phyloP scores from a whole-genome alignment of 2,329 filamentous ascomycete species.

The Aspergillus sp. region DNA sequence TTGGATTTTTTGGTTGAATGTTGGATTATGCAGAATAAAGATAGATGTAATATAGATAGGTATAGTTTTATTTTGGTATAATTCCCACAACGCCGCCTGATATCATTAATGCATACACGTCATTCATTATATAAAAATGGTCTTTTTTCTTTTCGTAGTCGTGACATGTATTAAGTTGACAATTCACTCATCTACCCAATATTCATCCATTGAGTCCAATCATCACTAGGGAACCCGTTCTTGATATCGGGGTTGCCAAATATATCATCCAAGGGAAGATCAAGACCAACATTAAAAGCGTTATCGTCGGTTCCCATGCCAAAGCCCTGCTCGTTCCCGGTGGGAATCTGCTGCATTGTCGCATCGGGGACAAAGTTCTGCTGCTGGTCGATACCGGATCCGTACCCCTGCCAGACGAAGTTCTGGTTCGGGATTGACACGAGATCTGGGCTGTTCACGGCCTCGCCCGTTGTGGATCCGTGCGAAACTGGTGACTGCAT shows the following conservation, averaged over 20 bases:
- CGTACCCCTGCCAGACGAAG: slow-evolving; percentile 43
- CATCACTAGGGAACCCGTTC: slow-evolving; percentile 30
- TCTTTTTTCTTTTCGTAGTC: slow-evolving; percentile 1
- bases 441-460: slow-evolving; percentile 40
- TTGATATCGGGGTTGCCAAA: slow-evolving; percentile 36
- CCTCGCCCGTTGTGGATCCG: slow-evolving; percentile 32
- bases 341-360: slow-evolving; percentile 22
- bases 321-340: slow-evolving; percentile 23
- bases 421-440: slow-evolving; percentile 44
- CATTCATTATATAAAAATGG: neutral
- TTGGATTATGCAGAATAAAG: neutral
- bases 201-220: slow-evolving; percentile 44
- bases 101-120: slow-evolving; percentile 1
- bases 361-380: slow-evolving; percentile 17
- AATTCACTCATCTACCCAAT: slow-evolving; percentile 13
- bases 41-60: slow-evolving; percentile 3
- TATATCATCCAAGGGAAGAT: slow-evolving; percentile 41
- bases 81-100: slow-evolving; percentile 3
- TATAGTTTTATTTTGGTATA: neutral
- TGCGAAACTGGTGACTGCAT: slow-evolving; percentile 36
- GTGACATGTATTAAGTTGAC: neutral
- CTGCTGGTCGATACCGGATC: slow-evolving; percentile 34
- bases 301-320: slow-evolving; percentile 29
- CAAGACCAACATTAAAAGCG: slow-evolving; percentile 32
- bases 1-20: neutral